These are phyloP conservation scores for Saccharomycopsis malanga DNA, from an alignment of 805 yeast genomes.

Conservation along the genomic window DNA sequence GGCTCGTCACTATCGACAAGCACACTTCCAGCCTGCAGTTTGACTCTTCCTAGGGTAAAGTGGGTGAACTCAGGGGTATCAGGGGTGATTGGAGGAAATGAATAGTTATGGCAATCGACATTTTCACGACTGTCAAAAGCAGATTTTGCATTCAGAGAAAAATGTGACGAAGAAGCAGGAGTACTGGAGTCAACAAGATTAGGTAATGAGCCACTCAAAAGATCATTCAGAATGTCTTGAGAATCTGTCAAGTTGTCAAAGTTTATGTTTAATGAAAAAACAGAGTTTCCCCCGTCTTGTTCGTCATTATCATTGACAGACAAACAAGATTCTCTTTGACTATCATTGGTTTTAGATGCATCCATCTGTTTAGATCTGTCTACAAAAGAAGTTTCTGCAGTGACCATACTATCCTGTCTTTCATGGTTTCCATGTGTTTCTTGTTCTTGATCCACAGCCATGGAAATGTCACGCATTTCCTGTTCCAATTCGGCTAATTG, in stretches of 20 bases:
- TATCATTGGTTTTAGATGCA: not conserved
- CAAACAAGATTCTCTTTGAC: not conserved
- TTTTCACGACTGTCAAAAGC: not conserved
- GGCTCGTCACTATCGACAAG: not conserved
- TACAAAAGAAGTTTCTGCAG: not conserved
- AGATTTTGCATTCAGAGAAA: not conserved
- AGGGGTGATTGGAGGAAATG: slow-evolving; percentile 1
- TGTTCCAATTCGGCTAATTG: slow-evolving; percentile 5
- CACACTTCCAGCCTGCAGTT: not conserved
- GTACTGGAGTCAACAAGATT: not conserved
- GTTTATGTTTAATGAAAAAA: slow-evolving; percentile 6
- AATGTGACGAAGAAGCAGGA: not conserved
- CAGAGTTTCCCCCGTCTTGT: not conserved
- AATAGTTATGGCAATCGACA: not conserved
- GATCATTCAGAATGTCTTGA: not conserved
- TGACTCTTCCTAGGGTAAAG: not conserved
- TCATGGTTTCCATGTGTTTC: no score
- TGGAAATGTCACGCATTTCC: not conserved
- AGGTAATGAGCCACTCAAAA: not conserved
- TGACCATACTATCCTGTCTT: not conserved
- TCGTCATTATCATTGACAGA: not conserved
- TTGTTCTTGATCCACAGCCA: not conserved
- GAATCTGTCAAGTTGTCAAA: slow-evolving; percentile 4
- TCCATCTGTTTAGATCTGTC: not conserved
- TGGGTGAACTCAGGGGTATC: slow-evolving; percentile 1